A percentile compares a stretch with the other conserved stretches of the same genome.
phyloP scores from a whole-genome alignment of 2,329 filamentous ascomycete species.

The Colletotrichum acutatum region DNA sequence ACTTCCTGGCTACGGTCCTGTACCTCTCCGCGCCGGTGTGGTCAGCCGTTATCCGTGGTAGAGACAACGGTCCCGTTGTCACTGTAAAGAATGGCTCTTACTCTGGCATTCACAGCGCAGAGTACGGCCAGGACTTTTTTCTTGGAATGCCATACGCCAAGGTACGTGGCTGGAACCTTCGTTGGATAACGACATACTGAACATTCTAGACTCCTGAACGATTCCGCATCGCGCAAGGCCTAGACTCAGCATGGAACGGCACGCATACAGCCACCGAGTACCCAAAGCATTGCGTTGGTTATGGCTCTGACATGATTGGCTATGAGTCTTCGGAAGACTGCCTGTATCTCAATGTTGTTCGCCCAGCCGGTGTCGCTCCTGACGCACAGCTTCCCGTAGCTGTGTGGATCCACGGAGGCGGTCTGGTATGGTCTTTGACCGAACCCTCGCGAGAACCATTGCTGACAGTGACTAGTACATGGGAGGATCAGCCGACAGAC shows the following conservation, averaged over 20 bases:
- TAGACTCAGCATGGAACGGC: conserved; percentile 58
- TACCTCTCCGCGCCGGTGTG: conserved; percentile 12
- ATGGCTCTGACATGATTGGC: conserved; percentile 48
- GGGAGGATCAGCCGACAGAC: conserved; percentile 51
- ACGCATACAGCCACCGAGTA: conserved; percentile 55
- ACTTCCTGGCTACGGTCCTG: conserved; percentile 17
- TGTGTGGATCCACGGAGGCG: conserved; percentile 67
- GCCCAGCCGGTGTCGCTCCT: conserved; percentile 58
- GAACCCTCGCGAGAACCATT: not conserved
- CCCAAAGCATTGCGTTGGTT: conserved; percentile 60
- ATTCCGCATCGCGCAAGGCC: conserved; percentile 56
- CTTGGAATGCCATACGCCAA: conserved; percentile 62
- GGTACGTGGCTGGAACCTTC: not conserved
- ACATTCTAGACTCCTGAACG: conserved; percentile 55
- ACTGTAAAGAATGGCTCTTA: conserved; percentile 44
- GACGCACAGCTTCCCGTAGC: conserved; percentile 61
- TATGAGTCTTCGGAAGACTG: conserved; percentile 62
- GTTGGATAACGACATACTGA: conserved; percentile 43
- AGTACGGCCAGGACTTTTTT: conserved; percentile 58
- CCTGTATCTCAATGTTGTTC: conserved; percentile 70
- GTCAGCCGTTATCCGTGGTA: conserved; percentile 8
- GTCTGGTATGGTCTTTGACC: conserved; percentile 33
- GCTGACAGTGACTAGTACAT: conserved; percentile 32
- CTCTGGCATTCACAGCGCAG: conserved; percentile 46
- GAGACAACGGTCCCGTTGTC: conserved; percentile 22